phyloP scores from a whole-genome alignment of 345 rosid genomes.

The Aquilaria yunnanensis region DNA sequence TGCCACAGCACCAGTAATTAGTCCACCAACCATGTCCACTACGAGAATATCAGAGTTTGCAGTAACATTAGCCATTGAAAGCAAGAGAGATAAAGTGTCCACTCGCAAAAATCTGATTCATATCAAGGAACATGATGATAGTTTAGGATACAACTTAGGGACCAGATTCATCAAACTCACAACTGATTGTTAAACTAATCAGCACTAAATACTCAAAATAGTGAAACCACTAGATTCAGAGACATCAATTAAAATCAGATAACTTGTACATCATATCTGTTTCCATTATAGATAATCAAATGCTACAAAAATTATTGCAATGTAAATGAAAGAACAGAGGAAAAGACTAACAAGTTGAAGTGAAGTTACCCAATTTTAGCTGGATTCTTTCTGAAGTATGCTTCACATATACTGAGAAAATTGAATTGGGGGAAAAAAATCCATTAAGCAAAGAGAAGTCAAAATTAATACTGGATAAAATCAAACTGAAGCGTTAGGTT shows the following conservation, averaged over 20 bases:
- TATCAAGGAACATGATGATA: not conserved
- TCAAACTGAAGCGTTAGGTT: not conserved
- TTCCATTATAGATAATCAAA: too few species aligned
- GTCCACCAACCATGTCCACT: constrained; percentile 91
- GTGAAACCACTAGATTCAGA: not conserved
- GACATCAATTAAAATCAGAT: not conserved
- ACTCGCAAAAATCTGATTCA: constrained; percentile 64
- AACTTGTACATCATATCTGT: not conserved
- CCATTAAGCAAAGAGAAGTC: constrained; percentile 10
- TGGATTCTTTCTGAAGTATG: constrained; percentile 85
- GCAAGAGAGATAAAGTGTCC: constrained; percentile 75
- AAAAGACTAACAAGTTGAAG: not conserved
- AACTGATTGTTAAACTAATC: too few species aligned
- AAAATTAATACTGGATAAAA: not conserved
- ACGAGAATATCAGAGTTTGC: constrained; percentile 78
- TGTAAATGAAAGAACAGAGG: too few species aligned
- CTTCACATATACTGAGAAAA: constrained; percentile 79
- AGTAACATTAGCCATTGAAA: constrained; percentile 79
- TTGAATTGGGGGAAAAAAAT: constrained; percentile 1
- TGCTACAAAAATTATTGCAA: too few species aligned
- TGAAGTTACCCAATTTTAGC: constrained; percentile 63
- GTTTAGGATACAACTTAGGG: too few species aligned
- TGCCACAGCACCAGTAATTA: constrained; percentile 91
- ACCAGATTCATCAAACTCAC: too few species aligned
- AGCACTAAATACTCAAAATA: not conserved